Evolutionary conservation across 1,284 basidiomycete genomes (phyloP).

Genomic region (Exobasidium cylindrosporum): DNA sequence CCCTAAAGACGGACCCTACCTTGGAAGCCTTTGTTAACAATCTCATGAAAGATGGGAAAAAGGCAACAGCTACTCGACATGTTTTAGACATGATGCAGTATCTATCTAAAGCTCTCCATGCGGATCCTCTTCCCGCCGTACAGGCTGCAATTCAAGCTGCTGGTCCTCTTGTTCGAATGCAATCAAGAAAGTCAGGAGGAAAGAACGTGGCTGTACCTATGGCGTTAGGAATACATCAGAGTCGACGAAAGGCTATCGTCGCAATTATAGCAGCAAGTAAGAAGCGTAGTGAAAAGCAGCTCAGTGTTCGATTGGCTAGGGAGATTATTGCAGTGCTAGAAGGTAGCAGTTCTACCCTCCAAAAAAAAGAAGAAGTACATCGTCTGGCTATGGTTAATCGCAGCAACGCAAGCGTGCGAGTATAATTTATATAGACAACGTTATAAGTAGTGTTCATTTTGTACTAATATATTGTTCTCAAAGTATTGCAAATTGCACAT

Average conservation of each 20-base stretch:
- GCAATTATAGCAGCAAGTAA: constrained; percentile 57
- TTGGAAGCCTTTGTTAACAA: constrained; percentile 54
- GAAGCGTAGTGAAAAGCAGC: constrained; percentile 52
- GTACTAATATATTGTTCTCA: too few species aligned
- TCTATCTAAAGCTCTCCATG: constrained; percentile 45
- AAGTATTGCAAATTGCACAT: too few species aligned
- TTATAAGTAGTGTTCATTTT: too few species aligned
- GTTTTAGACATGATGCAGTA: constrained; percentile 46
- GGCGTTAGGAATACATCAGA: constrained; percentile 51
- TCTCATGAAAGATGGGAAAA: constrained; percentile 57
- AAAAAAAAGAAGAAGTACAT: constrained; percentile 61
- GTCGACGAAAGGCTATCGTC: constrained; percentile 51
- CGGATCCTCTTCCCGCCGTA: constrained; percentile 55
- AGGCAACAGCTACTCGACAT: constrained; percentile 50
- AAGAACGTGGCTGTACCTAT: constrained; percentile 56
- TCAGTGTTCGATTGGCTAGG: constrained; percentile 53
- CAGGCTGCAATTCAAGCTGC: constrained; percentile 51
- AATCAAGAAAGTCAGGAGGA: constrained; percentile 53
- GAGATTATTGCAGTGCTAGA: constrained; percentile 56
- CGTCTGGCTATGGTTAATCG: constrained; percentile 74
- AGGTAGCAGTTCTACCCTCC: constrained; percentile 53
- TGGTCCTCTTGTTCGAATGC: constrained; percentile 53
- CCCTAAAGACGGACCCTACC: constrained; percentile 33
- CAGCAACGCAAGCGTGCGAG: constrained; percentile 56
- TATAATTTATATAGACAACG: constrained; percentile 21